Evolutionary conservation across 1,139 yeast species (phyloP).

Genomic region (Hyphopichia burtonii): DNA sequence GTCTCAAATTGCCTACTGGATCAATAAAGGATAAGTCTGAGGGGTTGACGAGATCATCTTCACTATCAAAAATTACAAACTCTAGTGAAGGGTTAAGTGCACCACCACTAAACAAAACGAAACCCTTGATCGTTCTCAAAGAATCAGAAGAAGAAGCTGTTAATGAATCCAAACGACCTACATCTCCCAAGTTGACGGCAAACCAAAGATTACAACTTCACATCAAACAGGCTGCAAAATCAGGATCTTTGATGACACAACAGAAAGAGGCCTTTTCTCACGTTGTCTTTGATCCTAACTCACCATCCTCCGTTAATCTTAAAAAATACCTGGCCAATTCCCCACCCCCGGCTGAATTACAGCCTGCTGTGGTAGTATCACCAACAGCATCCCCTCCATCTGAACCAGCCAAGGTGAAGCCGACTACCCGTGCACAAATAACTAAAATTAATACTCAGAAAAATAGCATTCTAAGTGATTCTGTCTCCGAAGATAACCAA

Average conservation of each 20-base stretch:
- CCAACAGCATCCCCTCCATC: constrained; percentile 6
- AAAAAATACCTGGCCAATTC: constrained; percentile 14
- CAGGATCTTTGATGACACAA: constrained; percentile 41
- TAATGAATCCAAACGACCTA: constrained; percentile 1
- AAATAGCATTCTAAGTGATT: constrained; percentile 18
- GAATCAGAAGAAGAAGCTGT: constrained; percentile 17
- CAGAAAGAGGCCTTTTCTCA: constrained; percentile 35
- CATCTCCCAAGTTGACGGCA: constrained; percentile 28
- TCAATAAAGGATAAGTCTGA: constrained; percentile 9
- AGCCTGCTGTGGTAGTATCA: constrained; percentile 3
- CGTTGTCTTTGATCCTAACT: constrained; percentile 43
- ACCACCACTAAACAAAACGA: constrained; percentile 12
- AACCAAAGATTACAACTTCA: constrained; percentile 43
- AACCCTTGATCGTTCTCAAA: constrained; percentile 20
- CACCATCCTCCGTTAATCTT: constrained; percentile 29
- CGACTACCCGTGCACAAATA: constrained; percentile 26
- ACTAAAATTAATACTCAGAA: constrained; percentile 34
- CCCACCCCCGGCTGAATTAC: not conserved
- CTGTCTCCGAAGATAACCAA: constrained; percentile 4
- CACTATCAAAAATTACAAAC: constrained; percentile 6
- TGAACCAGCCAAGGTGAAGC: not conserved
- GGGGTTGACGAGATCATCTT: constrained; percentile 12
- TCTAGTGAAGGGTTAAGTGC: constrained; percentile 4
- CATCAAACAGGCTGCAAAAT: constrained; percentile 37
- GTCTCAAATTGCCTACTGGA: constrained; percentile 4